These are phyloP conservation scores for Dactylellina leptospora DNA, from an alignment of 2,329 filamentous ascomycete genomes.

Conservation along the genomic window DNA sequence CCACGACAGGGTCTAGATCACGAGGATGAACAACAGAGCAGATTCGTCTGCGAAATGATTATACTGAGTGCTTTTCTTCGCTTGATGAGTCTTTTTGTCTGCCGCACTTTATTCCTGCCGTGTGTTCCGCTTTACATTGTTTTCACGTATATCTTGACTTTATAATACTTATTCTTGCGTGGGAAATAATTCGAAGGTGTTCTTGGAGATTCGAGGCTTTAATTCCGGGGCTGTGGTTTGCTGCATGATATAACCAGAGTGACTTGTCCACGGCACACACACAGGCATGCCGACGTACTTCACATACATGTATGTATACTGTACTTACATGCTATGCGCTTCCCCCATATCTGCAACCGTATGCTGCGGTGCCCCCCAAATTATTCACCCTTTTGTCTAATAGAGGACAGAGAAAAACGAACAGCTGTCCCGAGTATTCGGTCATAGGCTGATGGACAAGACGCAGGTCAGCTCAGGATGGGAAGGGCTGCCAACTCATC, in stretches of 20 bases:
- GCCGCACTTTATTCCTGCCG: too few species aligned
- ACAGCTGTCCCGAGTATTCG: constrained; percentile 46
- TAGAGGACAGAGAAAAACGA: background rate
- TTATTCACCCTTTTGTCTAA: background rate
- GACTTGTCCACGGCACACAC: constrained; percentile 47
- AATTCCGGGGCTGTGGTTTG: constrained; percentile 17
- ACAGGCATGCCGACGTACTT: too few species aligned
- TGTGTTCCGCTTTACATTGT: too few species aligned
- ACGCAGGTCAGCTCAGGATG: constrained; percentile 9
- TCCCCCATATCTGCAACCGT: background rate
- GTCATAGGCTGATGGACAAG: constrained; percentile 31
- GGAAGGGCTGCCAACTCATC: constrained; percentile 52
- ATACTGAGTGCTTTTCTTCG: too few species aligned
- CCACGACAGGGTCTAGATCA: constrained; percentile 8
- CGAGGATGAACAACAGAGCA: too few species aligned
- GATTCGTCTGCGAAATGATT: background rate
- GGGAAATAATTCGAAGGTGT: too few species aligned
- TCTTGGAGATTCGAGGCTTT: constrained; percentile 15
- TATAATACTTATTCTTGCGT: too few species aligned
- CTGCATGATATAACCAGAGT: constrained; percentile 32
- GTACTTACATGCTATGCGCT: constrained; percentile 23
- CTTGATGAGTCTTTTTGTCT: too few species aligned
- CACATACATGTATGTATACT: constrained; percentile 22
- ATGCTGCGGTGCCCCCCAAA: background rate
- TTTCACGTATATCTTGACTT: too few species aligned